Evolutionary conservation across 768 basidiomycete genomes (phyloP).

Genomic region (Termitomyces sp.): DNA sequence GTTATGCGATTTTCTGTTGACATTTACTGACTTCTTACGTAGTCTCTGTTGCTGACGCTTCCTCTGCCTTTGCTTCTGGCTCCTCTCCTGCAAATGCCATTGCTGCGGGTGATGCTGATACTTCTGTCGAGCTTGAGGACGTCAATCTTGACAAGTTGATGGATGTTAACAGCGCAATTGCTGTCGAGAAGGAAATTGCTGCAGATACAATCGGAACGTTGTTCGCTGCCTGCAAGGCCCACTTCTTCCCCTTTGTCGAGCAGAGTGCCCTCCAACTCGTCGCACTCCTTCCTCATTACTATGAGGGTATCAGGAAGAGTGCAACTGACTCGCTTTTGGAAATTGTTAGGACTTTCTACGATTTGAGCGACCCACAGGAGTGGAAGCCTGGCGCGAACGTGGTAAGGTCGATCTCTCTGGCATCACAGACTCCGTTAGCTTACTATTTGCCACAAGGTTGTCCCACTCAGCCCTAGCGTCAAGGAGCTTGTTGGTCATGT

Average conservation of each 20-base stretch:
- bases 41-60: constrained; percentile 51
- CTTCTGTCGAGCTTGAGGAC: constrained; percentile 68
- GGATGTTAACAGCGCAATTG: constrained; percentile 92
- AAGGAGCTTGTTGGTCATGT: constrained; percentile 74
- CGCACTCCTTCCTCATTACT: constrained; percentile 81
- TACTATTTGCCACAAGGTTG: constrained; percentile 22
- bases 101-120: constrained; percentile 47
- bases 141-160: constrained; percentile 82
- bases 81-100: constrained; percentile 69
- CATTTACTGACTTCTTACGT: constrained; percentile 3
- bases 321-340: constrained; percentile 84
- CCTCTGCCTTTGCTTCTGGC: constrained; percentile 67
- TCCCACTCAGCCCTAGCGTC: constrained; percentile 61
- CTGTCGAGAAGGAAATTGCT: constrained; percentile 99
- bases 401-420: constrained; percentile 33
- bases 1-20: not conserved
- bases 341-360: constrained; percentile 88
- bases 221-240: constrained; percentile 72
- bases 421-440: not conserved
- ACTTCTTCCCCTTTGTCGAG: constrained; percentile 93
- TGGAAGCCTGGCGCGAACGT: constrained; percentile 73
- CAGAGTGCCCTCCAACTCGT: constrained; percentile 73
- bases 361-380: constrained; percentile 73
- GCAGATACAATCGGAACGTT: constrained; percentile 92
- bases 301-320: constrained; percentile 96